Percentiles rank a stretch among this genome's conserved stretches.
Evolutionary conservation across 805 yeast genomes (phyloP).

Genomic region (Allodekkera sacchari): DNA sequence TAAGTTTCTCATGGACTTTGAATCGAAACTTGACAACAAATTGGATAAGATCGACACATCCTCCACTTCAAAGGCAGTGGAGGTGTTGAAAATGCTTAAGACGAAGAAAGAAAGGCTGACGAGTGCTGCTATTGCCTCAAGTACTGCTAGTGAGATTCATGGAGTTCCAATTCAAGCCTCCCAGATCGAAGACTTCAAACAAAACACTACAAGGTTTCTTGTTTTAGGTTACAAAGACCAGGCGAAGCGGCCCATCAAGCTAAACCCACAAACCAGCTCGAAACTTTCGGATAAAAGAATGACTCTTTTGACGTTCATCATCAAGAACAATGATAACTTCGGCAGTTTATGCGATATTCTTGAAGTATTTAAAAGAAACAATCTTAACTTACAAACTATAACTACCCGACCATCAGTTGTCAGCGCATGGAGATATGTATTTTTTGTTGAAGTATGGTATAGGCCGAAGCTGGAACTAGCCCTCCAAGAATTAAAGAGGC

Average conservation of each 20-base stretch:
- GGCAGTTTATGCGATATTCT: constrained; percentile 70
- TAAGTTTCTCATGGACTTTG: constrained; percentile 37
- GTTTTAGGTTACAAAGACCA: constrained; percentile 42
- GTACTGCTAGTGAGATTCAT: constrained; percentile 55
- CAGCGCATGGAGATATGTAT: constrained; percentile 72
- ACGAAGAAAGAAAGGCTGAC: constrained; percentile 25
- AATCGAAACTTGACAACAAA: constrained; percentile 23
- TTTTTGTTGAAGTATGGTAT: constrained; percentile 62
- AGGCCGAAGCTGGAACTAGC: constrained; percentile 24
- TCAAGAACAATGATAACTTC: constrained; percentile 52
- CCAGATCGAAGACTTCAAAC: constrained; percentile 62
- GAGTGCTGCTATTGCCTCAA: constrained; percentile 67
- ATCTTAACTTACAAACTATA: constrained; percentile 61
- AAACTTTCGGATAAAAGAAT: constrained; percentile 22
- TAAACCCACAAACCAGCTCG: constrained; percentile 1
- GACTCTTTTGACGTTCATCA: constrained; percentile 57
- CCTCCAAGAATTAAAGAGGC: constrained; percentile 32
- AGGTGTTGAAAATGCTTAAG: constrained; percentile 36
- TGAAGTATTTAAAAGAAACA: constrained; percentile 42
- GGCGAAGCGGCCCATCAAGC: not conserved
- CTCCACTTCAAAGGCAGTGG: constrained; percentile 85
- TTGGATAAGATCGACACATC: constrained; percentile 52
- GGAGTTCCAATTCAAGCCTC: constrained; percentile 44
- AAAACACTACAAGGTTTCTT: constrained; percentile 82
- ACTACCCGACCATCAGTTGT: constrained; percentile 68